These are phyloP conservation scores for Acacia concinna DNA, from an alignment of 331 rosid species.

Conservation along the genomic window DNA sequence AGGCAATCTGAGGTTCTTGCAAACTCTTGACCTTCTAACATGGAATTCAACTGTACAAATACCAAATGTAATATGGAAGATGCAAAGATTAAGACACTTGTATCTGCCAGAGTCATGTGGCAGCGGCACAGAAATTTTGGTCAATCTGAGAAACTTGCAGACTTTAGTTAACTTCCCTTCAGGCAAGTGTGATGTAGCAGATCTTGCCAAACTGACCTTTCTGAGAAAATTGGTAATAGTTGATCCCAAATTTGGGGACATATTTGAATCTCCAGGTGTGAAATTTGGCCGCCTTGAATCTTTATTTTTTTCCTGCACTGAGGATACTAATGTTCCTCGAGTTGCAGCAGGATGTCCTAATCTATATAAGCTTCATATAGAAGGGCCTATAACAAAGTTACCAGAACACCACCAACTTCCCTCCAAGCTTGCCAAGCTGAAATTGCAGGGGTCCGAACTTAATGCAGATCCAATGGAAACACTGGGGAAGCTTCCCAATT, in stretches of 20 bases:
- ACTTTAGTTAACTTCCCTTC: conserved; percentile 43
- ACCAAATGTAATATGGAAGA: conserved; percentile 47
- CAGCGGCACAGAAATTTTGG: not conserved
- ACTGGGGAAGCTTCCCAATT: conserved; percentile 45
- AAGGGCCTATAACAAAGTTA: conserved; percentile 39
- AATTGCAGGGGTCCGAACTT: conserved; percentile 35
- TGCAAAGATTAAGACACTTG: conserved; percentile 43
- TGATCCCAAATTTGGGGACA: conserved; percentile 38
- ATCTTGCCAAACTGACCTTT: conserved; percentile 36
- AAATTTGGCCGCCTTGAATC: conserved; percentile 28
- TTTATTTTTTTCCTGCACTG: conserved; percentile 38
- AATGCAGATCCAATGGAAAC: conserved; percentile 45
- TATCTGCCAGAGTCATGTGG: conserved; percentile 42
- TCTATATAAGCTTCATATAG: conserved; percentile 44
- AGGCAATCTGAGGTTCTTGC: conserved; percentile 45
- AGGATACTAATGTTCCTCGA: conserved; percentile 32
- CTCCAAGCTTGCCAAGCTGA: conserved; percentile 41
- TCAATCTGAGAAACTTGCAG: conserved; percentile 40
- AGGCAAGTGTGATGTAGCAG: conserved; percentile 35
- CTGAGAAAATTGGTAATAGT: conserved; percentile 47
- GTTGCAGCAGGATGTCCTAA: conserved; percentile 43
- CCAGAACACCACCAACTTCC: conserved; percentile 43
- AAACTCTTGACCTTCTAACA: conserved; percentile 42
- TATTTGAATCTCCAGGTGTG: conserved; percentile 27
- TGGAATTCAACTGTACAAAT: conserved; percentile 36